Percentiles rank a stretch among this genome's conserved stretches.
Evolutionary conservation across 768 basidiomycete genomes (phyloP).

Genomic region (Panellus pusillus): DNA sequence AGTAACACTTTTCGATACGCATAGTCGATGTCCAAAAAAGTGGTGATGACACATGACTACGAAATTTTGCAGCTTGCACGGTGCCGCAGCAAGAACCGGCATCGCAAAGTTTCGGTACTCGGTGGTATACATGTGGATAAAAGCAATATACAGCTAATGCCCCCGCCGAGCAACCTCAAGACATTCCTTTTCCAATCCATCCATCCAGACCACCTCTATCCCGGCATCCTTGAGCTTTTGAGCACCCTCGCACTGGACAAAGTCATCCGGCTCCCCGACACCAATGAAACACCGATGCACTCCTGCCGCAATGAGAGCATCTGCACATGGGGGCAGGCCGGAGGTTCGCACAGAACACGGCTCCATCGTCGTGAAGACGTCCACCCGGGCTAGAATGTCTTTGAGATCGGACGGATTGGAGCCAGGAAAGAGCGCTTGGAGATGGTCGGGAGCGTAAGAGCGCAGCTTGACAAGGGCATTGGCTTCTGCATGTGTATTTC

Average conservation of each 20-base stretch:
- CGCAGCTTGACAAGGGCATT: constrained; percentile 81
- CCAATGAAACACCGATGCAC: constrained; percentile 84
- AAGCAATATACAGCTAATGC: constrained; percentile 25
- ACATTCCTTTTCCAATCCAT: constrained; percentile 77
- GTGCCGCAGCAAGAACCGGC: too few species aligned
- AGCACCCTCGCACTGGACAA: constrained; percentile 91
- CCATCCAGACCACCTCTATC: constrained; percentile 73
- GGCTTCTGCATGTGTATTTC: constrained; percentile 97
- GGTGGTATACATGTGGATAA: too few species aligned
- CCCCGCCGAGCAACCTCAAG: constrained; percentile 74
- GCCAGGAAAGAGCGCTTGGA: constrained; percentile 45
- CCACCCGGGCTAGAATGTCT: constrained; percentile 56
- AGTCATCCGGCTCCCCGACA: constrained; percentile 89
- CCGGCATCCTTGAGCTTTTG: constrained; percentile 67
- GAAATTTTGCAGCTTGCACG: too few species aligned
- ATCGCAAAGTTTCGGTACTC: too few species aligned
- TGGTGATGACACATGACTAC: neutral
- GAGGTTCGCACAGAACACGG: constrained; percentile 91
- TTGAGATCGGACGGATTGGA: constrained; percentile 35
- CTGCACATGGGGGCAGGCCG: constrained; percentile 82
- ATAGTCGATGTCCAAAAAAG: constrained; percentile 39
- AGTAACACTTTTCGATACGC: constrained; percentile 98
- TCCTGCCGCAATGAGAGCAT: constrained; percentile 71
- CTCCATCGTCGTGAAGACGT: constrained; percentile 95
- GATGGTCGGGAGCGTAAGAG: constrained; percentile 41